phyloP scores from a whole-genome alignment of 2,329 filamentous ascomycete genomes.

The Cladophialophora bantiana region DNA sequence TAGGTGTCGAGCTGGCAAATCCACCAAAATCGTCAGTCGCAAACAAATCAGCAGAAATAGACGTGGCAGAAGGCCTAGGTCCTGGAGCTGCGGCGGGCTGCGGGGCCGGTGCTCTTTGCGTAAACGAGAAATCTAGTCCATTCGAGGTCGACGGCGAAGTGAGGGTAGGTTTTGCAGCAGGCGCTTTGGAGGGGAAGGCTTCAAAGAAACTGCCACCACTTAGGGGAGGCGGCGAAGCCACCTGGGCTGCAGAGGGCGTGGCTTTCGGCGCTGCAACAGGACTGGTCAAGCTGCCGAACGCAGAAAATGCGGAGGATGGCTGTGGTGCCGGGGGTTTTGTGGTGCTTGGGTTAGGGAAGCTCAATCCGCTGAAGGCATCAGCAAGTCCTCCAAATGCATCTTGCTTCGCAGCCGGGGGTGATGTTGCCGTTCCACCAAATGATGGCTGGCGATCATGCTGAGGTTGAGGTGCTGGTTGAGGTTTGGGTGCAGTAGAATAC shows the following conservation, averaged over 20 bases:
- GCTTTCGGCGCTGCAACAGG: slow-evolving; percentile 48
- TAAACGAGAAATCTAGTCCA: slow-evolving; percentile 71
- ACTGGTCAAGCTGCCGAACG: slow-evolving; percentile 59
- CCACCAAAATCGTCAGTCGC: slow-evolving; percentile 41
- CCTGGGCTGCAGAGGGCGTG: slow-evolving; percentile 53
- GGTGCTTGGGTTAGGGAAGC: slow-evolving; percentile 63
- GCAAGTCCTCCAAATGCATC: slow-evolving; percentile 70
- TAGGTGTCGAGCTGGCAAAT: slow-evolving; percentile 39
- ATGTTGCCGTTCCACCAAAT: slow-evolving; percentile 71
- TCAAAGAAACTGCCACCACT: slow-evolving; percentile 87
- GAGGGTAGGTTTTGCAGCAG: slow-evolving; percentile 52
- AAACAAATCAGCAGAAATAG: slow-evolving; percentile 39
- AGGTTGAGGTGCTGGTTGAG: slow-evolving; percentile 64
- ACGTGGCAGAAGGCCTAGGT: slow-evolving; percentile 57
- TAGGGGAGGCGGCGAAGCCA: slow-evolving; percentile 58
- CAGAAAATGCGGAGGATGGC: slow-evolving; percentile 67
- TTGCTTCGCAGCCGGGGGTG: slow-evolving; percentile 60
- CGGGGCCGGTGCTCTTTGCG: slow-evolving; percentile 59
- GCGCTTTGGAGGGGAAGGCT: slow-evolving; percentile 65
- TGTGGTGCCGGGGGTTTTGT: slow-evolving; percentile 43
- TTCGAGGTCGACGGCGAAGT: slow-evolving; percentile 61
- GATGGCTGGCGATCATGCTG: slow-evolving; percentile 67
- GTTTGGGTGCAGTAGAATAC: slow-evolving; percentile 83
- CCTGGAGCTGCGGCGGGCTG: slow-evolving; percentile 54
- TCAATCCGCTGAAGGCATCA: slow-evolving; percentile 79